These are phyloP conservation scores for Pichia pseudocactophila DNA, from an alignment of 805 yeast genomes.

Conservation along the genomic window DNA sequence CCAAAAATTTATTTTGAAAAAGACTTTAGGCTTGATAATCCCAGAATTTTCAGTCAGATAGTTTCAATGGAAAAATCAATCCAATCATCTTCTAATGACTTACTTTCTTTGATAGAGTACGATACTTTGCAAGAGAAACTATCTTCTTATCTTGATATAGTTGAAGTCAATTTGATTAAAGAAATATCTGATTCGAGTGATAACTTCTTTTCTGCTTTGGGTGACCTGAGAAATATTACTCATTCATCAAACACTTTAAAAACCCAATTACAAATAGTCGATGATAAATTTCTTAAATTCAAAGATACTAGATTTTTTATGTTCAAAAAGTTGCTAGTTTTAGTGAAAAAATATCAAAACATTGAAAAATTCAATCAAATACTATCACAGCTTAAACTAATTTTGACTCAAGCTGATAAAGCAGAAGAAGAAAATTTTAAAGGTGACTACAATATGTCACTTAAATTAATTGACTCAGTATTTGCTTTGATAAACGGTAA, in stretches of 20 bases:
- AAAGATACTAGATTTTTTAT: constrained; percentile 34
- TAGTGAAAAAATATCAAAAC: constrained; percentile 46
- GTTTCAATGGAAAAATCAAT: constrained; percentile 42
- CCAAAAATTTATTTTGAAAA: constrained; percentile 63
- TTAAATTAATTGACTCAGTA: constrained; percentile 47
- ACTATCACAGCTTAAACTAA: constrained; percentile 43
- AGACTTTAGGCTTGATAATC: constrained; percentile 78
- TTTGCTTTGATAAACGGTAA: constrained; percentile 55
- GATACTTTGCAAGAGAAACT: constrained; percentile 64
- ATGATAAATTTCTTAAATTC: too few species aligned
- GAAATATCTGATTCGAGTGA: constrained; percentile 82
- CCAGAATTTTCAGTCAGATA: constrained; percentile 70
- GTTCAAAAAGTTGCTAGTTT: constrained; percentile 36
- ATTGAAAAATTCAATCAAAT: constrained; percentile 56
- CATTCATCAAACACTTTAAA: constrained; percentile 45
- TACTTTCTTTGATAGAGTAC: constrained; percentile 32
- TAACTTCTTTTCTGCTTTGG: constrained; percentile 77
- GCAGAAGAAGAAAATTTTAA: constrained; percentile 39
- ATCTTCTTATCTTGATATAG: constrained; percentile 74
- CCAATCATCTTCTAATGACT: constrained; percentile 25
- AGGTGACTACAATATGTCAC: constrained; percentile 43
- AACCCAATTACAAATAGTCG: constrained; percentile 25
- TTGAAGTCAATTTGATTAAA: constrained; percentile 69
- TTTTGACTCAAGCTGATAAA: constrained; percentile 36
- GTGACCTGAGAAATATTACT: constrained; percentile 62